Base-by-base conservation (phyloP, 257 asterid genomes). In the Solanum pimpinellifolium region DNA sequence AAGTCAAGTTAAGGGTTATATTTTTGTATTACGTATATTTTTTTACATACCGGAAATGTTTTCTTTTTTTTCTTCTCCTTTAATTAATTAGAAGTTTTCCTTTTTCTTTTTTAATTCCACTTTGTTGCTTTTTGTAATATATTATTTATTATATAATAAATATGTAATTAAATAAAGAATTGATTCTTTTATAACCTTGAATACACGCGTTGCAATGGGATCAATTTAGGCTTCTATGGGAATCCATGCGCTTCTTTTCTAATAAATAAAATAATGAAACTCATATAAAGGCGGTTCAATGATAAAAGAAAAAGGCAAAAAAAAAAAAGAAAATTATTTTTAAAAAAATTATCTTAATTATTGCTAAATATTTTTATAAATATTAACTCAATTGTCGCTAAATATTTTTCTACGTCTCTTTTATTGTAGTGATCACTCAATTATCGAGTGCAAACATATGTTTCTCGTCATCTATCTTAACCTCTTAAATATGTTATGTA, bases 31-130 rank as follows among this genome's bases (percentile, higher is more conserved):
- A 5, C 7, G 7, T 35, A 35, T 35, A 1, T 1, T 37, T 44
- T 85, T 69, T 88, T 87, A 80, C 86, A 90, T 8, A 78, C 35
- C 10, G n/a, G 35, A 68, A 86, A 85, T 84, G n/a, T 8, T 41
- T 80, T 20, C 35, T 80, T 11, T 29, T 56, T 20, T 20, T 49
- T 80, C 68, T 15, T 1, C 69, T 18, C 4, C 44, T 80, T 80
- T 49, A 47, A 80, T 80, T 16, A 80, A 78, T 16, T 44, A 11
- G 31, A 5, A 47, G 13, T 27, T 46, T 46, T 15, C 4, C 6
- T n/a, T 14, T 76, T 77, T 1, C 1, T 9, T 46, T 78, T 78
- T 15, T 46, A 80, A 47, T 47, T 47, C 44, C 85, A 47, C 85
- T 80, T 80, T 78, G 84, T 33, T 78, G 25, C 84, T 78, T 78